Conservation (phyloP, 306 rosid species). For the Quercus agrifolia region DNA sequence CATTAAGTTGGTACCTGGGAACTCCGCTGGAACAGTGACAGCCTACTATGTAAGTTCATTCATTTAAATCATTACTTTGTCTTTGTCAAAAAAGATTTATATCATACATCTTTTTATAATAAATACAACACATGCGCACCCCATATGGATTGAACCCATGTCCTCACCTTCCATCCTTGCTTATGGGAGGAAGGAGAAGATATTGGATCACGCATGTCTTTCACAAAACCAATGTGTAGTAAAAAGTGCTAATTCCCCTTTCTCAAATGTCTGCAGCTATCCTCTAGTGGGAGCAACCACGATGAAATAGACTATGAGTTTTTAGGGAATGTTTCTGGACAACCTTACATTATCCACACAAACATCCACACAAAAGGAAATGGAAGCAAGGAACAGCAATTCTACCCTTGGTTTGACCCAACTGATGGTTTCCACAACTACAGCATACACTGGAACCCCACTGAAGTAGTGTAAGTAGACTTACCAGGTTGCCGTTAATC, state of each 20-base stretch:
- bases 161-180: too few species aligned
- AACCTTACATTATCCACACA: constrained; percentile 80
- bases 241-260: constrained; percentile 14
- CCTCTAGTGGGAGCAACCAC: constrained; percentile 64
- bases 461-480: constrained; percentile 61
- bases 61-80: background rate
- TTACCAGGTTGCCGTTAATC: background rate
- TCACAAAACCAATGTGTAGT: background rate
- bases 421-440: constrained; percentile 77
- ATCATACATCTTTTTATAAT: too few species aligned
- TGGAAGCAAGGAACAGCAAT: constrained; percentile 81
- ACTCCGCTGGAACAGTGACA: constrained; percentile 83
- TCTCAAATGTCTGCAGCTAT: constrained; percentile 46
- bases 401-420: constrained; percentile 90
- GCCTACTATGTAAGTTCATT: constrained; percentile 69
- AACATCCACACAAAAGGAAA: constrained; percentile 61
- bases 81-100: background rate
- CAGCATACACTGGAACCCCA: constrained; percentile 90
- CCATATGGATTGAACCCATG: too few species aligned
- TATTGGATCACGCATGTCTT: too few species aligned
- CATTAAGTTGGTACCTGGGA: constrained; percentile 64
- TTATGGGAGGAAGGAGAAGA: too few species aligned
- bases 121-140: too few species aligned
- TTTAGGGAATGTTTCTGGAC: constrained; percentile 76
- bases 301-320: constrained; percentile 94